Base-by-base conservation (phyloP, 768 basidiomycete genomes). In the Rubroboletus pulcherrimus region DNA sequence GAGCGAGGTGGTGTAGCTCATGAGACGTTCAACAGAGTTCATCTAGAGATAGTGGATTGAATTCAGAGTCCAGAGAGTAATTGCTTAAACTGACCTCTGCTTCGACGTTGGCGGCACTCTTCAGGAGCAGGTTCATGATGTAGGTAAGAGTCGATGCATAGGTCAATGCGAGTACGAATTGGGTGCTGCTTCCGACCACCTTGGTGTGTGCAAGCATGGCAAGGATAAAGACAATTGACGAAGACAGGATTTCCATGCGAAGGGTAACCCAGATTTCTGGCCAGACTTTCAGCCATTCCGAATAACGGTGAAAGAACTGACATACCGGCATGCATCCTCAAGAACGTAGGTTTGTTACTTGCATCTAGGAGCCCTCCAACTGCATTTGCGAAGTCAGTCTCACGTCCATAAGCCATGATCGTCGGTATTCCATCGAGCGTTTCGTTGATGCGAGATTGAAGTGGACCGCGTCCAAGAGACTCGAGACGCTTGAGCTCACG, bases 401-500 rank as follows among this genome's bases (percentile, higher is more conserved):
- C 65, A 19, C 68, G 69, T 51, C 74, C 72, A 56, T 78, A 82
- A 4, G 80, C 80, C 47, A 81, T 73, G 42, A 81, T 77, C 11
- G 78, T 79, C 3, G 69, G 66, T 26, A 73, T 73, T 5, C 81
- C 81, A 21, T 74, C 74, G 5, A 83, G 71, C 2, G 75, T 77
- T 65, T 82, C 81, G 41, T 73, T 75, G 67, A 81, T 81, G 52
- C 78, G 77, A 2, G 78, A 74, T 55, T 82, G 81, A 19, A 83
- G 75, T 3, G 75, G 72, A 7, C 76, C 76, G 12, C 78, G 77
- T 5, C 79, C 72, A 41, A 74, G 68, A 41, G 77, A 74, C 59
- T 81, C 79, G 60, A 66, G 44, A 41, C 63, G 62, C 66, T 82
- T 81, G 66, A 81, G 73, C 61, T 80, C 78, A 19, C 79, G 71